Evolutionary conservation across 192 early-diverging fungal genomes (phyloP).

Genomic region (Geranomyces michiganensis): DNA sequence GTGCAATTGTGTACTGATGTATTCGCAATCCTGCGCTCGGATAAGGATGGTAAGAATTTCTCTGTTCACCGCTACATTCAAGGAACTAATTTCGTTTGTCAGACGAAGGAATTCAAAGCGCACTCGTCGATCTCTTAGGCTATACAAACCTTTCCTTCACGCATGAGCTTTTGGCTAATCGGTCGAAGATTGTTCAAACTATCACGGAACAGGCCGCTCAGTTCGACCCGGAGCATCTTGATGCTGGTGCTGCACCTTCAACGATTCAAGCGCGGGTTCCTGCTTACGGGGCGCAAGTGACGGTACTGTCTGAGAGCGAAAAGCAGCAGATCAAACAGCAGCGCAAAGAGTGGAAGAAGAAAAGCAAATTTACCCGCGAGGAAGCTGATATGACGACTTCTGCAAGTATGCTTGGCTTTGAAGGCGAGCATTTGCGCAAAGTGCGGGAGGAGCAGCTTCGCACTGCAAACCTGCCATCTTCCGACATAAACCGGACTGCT

Average conservation of each 20-base stretch:
- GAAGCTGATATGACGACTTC: conserved; percentile 58
- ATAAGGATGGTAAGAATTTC: conserved; percentile 43
- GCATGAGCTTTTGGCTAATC: conserved; percentile 56
- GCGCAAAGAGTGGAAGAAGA: conserved; percentile 71
- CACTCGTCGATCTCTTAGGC: conserved; percentile 73
- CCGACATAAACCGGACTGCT: not conserved
- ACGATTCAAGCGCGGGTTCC: conserved; percentile 27
- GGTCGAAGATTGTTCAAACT: conserved; percentile 62
- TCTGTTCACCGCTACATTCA: not conserved
- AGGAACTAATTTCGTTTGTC: not conserved
- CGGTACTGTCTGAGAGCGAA: conserved; percentile 66
- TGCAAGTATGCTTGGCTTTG: conserved; percentile 69
- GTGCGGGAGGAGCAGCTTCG: conserved; percentile 67
- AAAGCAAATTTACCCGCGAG: conserved; percentile 24
- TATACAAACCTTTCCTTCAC: conserved; percentile 75
- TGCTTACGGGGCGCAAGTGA: conserved; percentile 65
- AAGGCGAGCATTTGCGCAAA: conserved; percentile 58
- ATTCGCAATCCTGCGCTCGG: conserved; percentile 69
- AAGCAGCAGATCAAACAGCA: conserved; percentile 59
- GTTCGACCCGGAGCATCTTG: not conserved
- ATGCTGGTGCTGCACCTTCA: conserved; percentile 29
- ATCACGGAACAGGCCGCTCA: conserved; percentile 45
- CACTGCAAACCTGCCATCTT: conserved; percentile 32
- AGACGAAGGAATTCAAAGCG: conserved; percentile 67
- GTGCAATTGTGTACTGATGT: conserved; percentile 67